Evolutionary conservation across 345 rosid genomes (phyloP).

Genomic region (Citrus inodora): DNA sequence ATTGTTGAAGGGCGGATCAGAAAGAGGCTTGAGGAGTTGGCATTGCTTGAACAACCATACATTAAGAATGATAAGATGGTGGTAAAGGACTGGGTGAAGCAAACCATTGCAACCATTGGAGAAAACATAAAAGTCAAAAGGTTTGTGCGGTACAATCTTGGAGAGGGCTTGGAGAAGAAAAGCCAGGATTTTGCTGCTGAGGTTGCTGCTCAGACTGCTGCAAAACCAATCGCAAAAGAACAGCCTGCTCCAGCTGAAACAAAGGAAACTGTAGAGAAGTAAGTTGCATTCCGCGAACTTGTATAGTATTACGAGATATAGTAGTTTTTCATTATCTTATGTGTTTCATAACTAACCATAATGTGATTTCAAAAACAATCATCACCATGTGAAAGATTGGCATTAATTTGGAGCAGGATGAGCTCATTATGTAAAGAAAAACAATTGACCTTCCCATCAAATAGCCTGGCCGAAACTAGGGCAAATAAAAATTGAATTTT

Average conservation of each 20-base stretch:
- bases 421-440: neutral
- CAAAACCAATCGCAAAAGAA: constrained; percentile 52
- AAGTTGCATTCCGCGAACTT: constrained; percentile 22
- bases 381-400: neutral
- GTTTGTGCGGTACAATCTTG: constrained; percentile 80
- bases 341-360: neutral
- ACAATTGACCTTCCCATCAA: neutral
- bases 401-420: neutral
- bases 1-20: constrained; percentile 89
- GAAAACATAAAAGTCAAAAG: constrained; percentile 91
- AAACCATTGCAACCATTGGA: constrained; percentile 87
- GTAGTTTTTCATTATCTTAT: neutral
- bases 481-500: neutral
- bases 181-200: constrained; percentile 96
- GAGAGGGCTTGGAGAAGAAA: constrained; percentile 91
- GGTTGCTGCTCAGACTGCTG: constrained; percentile 90
- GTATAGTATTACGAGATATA: neutral
- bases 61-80: constrained; percentile 87
- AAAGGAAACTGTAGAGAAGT: constrained; percentile 58
- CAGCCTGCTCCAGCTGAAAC: constrained; percentile 49
- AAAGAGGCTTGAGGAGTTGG: constrained; percentile 85
- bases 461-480: neutral
- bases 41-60: constrained; percentile 90
- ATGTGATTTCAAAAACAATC: neutral
- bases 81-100: constrained; percentile 86